Conservation (phyloP, 2,329 filamentous ascomycete species). For the Monilinia fructicola region DNA sequence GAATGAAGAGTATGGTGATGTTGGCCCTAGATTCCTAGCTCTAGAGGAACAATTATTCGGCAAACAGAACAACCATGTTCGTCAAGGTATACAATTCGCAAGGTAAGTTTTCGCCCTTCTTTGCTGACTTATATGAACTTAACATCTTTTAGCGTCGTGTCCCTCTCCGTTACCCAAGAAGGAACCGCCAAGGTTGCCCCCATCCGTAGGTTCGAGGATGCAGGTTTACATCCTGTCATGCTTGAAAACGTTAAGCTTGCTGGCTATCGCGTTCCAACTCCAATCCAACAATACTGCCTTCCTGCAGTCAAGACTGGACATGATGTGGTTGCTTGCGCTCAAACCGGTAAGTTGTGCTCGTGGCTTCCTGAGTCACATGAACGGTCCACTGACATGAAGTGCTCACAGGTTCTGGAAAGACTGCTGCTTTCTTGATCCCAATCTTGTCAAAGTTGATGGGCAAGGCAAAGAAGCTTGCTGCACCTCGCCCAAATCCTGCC, state of each 20-base stretch:
- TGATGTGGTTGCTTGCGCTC: constrained; percentile 85
- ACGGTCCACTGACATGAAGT: background rate
- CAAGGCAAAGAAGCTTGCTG: constrained; percentile 85
- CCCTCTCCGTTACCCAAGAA: constrained; percentile 58
- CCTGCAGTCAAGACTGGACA: constrained; percentile 74
- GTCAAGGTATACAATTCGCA: constrained; percentile 61
- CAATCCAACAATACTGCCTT: constrained; percentile 83
- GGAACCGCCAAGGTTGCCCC: constrained; percentile 53
- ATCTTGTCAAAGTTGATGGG: constrained; percentile 92
- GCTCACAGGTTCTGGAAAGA: constrained; percentile 84
- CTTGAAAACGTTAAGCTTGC: constrained; percentile 72
- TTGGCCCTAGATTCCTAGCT: constrained; percentile 68
- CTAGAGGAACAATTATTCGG: constrained; percentile 79
- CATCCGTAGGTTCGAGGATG: constrained; percentile 64
- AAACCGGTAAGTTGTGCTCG: constrained; percentile 69
- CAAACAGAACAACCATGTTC: constrained; percentile 46
- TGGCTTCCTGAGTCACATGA: background rate
- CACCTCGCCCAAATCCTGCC: constrained; percentile 66
- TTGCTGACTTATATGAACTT: constrained; percentile 29
- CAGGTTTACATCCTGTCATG: constrained; percentile 83
- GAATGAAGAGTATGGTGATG: constrained; percentile 80
- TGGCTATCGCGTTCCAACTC: constrained; percentile 72
- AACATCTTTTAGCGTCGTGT: constrained; percentile 49
- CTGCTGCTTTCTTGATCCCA: constrained; percentile 86
- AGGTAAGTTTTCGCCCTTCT: constrained; percentile 47